These are phyloP conservation scores for Houttuynia cordata DNA, from an alignment of 164 flowering plant genomes.

Conservation along the genomic window DNA sequence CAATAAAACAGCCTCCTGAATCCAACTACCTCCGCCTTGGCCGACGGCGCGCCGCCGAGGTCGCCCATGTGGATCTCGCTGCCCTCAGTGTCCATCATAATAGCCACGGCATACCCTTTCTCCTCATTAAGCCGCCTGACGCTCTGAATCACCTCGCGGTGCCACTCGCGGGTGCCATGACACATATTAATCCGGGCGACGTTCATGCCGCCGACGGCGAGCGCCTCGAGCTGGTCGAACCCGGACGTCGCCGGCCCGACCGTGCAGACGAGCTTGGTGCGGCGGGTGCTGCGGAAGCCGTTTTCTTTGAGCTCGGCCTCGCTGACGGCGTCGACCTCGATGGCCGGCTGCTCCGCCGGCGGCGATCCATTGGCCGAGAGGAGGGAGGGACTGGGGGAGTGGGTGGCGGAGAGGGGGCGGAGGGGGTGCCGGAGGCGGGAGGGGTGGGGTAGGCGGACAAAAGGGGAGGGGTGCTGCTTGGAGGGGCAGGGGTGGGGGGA, in stretches of 20 bases:
- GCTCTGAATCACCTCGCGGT: slow-evolving; percentile 44
- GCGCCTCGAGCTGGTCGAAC: slow-evolving; percentile 74
- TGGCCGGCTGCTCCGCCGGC: slow-evolving; percentile 10
- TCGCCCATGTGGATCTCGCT: slow-evolving; percentile 98
- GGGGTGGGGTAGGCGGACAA: background rate
- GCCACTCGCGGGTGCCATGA: slow-evolving; percentile 91
- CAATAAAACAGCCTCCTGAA: background rate
- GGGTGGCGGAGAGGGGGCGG: background rate
- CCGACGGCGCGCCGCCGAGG: slow-evolving; percentile 62
- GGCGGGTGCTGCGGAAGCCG: slow-evolving; percentile 27
- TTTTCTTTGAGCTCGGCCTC: slow-evolving; percentile 28
- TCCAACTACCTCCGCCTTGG: slow-evolving; percentile 64
- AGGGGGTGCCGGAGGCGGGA: background rate
- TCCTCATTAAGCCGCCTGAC: slow-evolving; percentile 74
- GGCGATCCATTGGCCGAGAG: slow-evolving; percentile 13
- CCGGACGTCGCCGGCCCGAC: slow-evolving; percentile 46
- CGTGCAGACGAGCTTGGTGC: slow-evolving; percentile 26
- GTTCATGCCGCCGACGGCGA: slow-evolving; percentile 93
- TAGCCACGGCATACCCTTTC: slow-evolving; percentile 86
- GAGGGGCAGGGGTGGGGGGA: background rate
- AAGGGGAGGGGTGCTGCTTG: background rate
- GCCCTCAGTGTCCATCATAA: slow-evolving; percentile 98
- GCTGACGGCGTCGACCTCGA: slow-evolving; percentile 27
- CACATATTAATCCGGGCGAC: slow-evolving; percentile 92
- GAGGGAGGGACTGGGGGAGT: slow-evolving; percentile 3